A percentile compares a stretch with the other conserved stretches of the same genome.
These are phyloP conservation scores for Cladosporium sp. DNA, from an alignment of 2,329 filamentous ascomycete genomes.

Conservation along the genomic window DNA sequence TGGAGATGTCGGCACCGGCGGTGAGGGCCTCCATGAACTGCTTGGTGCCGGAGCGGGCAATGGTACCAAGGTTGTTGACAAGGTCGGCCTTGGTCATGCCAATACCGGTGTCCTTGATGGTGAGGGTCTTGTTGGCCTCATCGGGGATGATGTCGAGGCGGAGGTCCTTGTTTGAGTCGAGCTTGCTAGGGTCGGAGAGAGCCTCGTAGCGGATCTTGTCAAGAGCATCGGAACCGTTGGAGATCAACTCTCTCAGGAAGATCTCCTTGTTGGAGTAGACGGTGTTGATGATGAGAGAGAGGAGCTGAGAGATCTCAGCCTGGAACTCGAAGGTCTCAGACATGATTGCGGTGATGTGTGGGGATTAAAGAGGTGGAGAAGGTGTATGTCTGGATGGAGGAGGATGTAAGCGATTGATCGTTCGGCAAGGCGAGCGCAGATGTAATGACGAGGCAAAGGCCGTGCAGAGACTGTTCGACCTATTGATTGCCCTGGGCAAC, in stretches of 20 bases:
- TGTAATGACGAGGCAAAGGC: neutral
- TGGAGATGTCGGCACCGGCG: slow-evolving; percentile 97
- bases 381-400: slow-evolving; percentile 9
- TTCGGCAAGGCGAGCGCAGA: neutral
- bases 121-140: slow-evolving; percentile 96
- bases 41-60: slow-evolving; percentile 98
- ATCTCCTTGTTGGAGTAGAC: slow-evolving; percentile 99
- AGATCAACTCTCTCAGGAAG: slow-evolving; percentile 97
- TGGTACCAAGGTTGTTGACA: slow-evolving; percentile 99
- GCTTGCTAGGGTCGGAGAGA: slow-evolving; percentile 93
- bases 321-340: slow-evolving; percentile 99
- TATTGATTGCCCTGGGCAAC: slow-evolving; percentile 11
- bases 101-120: slow-evolving; percentile 96
- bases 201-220: slow-evolving; percentile 99
- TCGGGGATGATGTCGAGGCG: slow-evolving; percentile 98
- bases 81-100: slow-evolving; percentile 99
- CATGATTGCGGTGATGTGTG: slow-evolving; percentile 55
- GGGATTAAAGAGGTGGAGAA: slow-evolving; percentile 3
- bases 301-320: slow-evolving; percentile 99
- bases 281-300: slow-evolving; percentile 99
- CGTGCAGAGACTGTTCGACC: slow-evolving; percentile 10
- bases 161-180: slow-evolving; percentile 96
- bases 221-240: slow-evolving; percentile 97
- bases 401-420: slow-evolving; percentile 2
- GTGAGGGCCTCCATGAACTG: slow-evolving; percentile 99